Evolutionary conservation across 2,329 filamentous ascomycete genomes (phyloP), one percentile per base, ranked within the genome.

Genomic region (Fusarium graminum): DNA sequence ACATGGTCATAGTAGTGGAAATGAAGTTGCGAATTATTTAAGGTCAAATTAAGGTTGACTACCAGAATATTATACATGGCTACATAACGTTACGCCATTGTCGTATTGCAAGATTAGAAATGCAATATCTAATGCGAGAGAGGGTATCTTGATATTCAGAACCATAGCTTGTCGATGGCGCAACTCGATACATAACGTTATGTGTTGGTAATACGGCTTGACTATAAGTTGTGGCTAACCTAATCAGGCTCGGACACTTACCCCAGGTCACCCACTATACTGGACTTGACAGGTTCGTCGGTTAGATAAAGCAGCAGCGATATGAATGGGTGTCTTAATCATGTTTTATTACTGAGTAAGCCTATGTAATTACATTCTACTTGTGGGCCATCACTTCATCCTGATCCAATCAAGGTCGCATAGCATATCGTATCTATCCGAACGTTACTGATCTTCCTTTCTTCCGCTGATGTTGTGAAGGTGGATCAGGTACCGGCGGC

Each of bases 401-500:
- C 8, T n/a, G 34, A 7, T 17, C 9, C 34, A 36, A 5, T 36
- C 34, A n/a, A 22, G 22, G 7, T 16, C 34, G 4, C n/a, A 16
- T 55, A 29, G 9, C 25, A 50, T 14, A 58, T 4, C 13, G 14
- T 10, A 3, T 7, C 42, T 12, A 5, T 4, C 13, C 28, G 7
- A 56, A 56, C 4, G 28, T 38, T 13, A 44, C 54, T 13, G 29
- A 16, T 36, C 34, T n/a, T n/a, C 10, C 30, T 36, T 42, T 42
- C 10, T 14, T 38, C 34, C 22, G 22, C 11, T 10, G 34, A 3
- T 9, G 25, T 7, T 28, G 22, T 22, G n/a, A 26, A 3, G 57
- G 59, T 0, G 58, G 41, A n/a, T 61, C 58, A 16, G 58, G 58
- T 4, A 38, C 58, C 0, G 28, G 19, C 3, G 41, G 29, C 14